Percentiles rank a stretch among this genome's conserved stretches.
These are phyloP conservation scores for Trichosporon ovoides DNA, from an alignment of 1,284 basidiomycete genomes.

Conservation along the genomic window DNA sequence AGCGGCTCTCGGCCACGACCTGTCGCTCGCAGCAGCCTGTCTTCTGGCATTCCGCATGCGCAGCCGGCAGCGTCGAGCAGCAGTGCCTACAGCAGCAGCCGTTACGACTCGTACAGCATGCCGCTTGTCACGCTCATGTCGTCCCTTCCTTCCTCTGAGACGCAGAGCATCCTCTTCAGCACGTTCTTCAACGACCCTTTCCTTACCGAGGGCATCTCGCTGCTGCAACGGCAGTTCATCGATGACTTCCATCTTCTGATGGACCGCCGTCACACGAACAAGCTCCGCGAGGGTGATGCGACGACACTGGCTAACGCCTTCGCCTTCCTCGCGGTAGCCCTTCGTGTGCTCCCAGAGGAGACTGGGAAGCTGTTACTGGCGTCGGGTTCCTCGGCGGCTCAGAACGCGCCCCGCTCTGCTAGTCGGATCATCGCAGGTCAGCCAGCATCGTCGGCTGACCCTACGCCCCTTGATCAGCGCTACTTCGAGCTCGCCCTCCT, in stretches of 20 bases:
- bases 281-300: conserved; percentile 36
- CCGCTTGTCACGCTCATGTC: conserved; percentile 30
- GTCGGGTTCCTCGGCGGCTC: conserved; percentile 17
- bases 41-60: background rate
- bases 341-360: conserved; percentile 42
- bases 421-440: conserved; percentile 19
- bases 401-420: conserved; percentile 20
- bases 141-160: conserved; percentile 36
- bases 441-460: conserved; percentile 24
- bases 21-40: conserved; percentile 12
- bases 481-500: conserved; percentile 42
- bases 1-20: conserved; percentile 8
- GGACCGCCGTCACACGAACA: conserved; percentile 23
- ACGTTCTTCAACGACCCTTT: conserved; percentile 44
- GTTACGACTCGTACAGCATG: conserved; percentile 32
- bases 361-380: conserved; percentile 39
- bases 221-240: conserved; percentile 38
- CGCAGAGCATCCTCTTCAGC: conserved; percentile 38
- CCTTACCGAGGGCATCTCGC: conserved; percentile 41
- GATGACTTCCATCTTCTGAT: conserved; percentile 34
- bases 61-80: background rate
- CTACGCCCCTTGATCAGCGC: conserved; percentile 40
- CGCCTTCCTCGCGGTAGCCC: conserved; percentile 33
- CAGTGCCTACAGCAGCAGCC: background rate
- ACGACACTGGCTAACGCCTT: conserved; percentile 42